Percentiles rank a stretch among this genome's conserved stretches.
Evolutionary conservation across 495 filamentous ascomycete genomes (phyloP).

Genomic region (Hyaloscypha bicolor): DNA sequence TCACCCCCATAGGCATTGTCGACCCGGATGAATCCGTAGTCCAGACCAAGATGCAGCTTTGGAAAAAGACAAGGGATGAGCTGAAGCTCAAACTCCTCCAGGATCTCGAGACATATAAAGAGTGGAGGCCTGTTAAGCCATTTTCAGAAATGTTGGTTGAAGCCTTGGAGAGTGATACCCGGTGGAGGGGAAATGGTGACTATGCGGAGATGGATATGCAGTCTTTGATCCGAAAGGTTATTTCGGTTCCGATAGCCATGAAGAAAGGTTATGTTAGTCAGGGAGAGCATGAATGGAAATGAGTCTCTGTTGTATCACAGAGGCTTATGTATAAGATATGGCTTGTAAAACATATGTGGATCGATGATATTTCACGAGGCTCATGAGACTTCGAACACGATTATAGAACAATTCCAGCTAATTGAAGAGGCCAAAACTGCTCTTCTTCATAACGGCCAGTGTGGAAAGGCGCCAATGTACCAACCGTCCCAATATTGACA

Average conservation of each 20-base stretch:
- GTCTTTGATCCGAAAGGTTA: slow-evolving; percentile 2
- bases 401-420: neutral
- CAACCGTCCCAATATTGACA: slow-evolving; percentile 6
- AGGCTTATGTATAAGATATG: neutral
- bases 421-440: neutral
- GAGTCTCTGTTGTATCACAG: neutral
- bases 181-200: slow-evolving; percentile 6
- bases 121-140: slow-evolving; percentile 7
- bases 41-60: neutral
- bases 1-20: neutral
- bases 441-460: neutral
- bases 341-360: neutral
- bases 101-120: neutral
- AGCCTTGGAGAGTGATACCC: slow-evolving; percentile 12
- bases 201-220: neutral
- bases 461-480: slow-evolving; percentile 6
- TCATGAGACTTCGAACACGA: neutral
- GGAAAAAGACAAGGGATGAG: neutral
- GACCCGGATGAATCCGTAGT: neutral
- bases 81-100: neutral
- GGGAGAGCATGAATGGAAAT: neutral
- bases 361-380: neutral
- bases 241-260: neutral
- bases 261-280: neutral
- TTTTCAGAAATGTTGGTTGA: slow-evolving; percentile 13